Conservation (phyloP, 2,329 filamentous ascomycete species). For the Penicillium sp. region DNA sequence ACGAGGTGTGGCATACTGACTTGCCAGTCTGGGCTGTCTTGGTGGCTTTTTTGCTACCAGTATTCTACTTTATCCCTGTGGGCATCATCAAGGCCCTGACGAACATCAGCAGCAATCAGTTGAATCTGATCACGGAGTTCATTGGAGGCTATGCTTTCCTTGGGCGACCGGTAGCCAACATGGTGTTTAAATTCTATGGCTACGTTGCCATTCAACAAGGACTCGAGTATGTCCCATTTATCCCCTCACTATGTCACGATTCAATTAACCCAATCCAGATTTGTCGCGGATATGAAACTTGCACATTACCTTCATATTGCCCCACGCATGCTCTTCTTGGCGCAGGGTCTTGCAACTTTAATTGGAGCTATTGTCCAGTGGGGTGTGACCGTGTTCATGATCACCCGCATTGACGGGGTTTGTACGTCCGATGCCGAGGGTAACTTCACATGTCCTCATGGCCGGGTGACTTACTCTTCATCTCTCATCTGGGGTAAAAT, state of each 20-base stretch:
- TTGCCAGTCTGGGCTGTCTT: slow-evolving; percentile 49
- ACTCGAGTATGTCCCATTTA: slow-evolving; percentile 38
- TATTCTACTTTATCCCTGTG: slow-evolving; percentile 49
- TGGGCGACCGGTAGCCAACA: slow-evolving; percentile 50
- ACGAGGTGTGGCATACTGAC: slow-evolving; percentile 46
- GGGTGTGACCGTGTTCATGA: slow-evolving; percentile 51
- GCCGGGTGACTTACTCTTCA: slow-evolving; percentile 64
- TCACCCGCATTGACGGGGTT: slow-evolving; percentile 47
- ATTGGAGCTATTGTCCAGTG: slow-evolving; percentile 52
- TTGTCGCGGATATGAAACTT: slow-evolving; percentile 67
- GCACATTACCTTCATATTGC: slow-evolving; percentile 51
- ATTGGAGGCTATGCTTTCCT: slow-evolving; percentile 51
- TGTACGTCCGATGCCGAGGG: slow-evolving; percentile 58
- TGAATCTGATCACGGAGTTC: slow-evolving; percentile 51
- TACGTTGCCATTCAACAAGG: slow-evolving; percentile 67
- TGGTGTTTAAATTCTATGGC: slow-evolving; percentile 72
- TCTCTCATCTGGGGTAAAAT: slow-evolving; percentile 66
- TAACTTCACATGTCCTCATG: slow-evolving; percentile 60
- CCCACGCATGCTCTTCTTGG: slow-evolving; percentile 52
- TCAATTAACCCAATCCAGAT: slow-evolving; percentile 42
- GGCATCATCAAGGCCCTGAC: slow-evolving; percentile 52
- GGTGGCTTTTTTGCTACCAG: slow-evolving; percentile 46
- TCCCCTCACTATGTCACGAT: not conserved
- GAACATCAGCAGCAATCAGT: slow-evolving; percentile 50
- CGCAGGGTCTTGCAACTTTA: slow-evolving; percentile 53